Evolutionary conservation across 2,329 filamentous ascomycete species (phyloP).

Genomic region (Stemphylium vesicarium): DNA sequence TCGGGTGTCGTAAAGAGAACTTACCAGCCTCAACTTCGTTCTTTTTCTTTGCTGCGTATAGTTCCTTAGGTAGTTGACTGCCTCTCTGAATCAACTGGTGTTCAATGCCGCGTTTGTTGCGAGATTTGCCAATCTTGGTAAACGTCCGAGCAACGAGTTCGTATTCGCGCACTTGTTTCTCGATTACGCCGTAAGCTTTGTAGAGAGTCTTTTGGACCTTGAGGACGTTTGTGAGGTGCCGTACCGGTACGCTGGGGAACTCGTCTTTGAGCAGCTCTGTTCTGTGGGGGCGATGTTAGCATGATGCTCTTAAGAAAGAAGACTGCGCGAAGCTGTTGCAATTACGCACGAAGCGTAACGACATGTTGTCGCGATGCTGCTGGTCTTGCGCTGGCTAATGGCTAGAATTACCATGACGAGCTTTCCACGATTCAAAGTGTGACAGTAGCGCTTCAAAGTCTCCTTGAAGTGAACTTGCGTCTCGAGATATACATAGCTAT

Average conservation of each 20-base stretch:
- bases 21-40: slow-evolving; percentile 27
- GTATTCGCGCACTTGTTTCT: slow-evolving; percentile 36
- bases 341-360: not conserved
- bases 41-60: slow-evolving; percentile 40
- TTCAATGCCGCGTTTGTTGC: slow-evolving; percentile 27
- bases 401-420: not conserved
- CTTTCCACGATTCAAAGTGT: slow-evolving; percentile 7
- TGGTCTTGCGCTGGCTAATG: slow-evolving; percentile 1
- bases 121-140: slow-evolving; percentile 27
- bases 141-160: slow-evolving; percentile 19
- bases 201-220: slow-evolving; percentile 45
- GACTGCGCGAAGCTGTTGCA: not conserved
- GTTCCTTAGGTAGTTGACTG: slow-evolving; percentile 40
- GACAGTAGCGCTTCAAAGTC: slow-evolving; percentile 9
- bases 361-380: not conserved
- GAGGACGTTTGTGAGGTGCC: slow-evolving; percentile 44
- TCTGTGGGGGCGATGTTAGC: slow-evolving; percentile 27
- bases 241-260: slow-evolving; percentile 47
- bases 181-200: slow-evolving; percentile 47
- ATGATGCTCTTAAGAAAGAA: not conserved
- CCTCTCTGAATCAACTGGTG: slow-evolving; percentile 26
- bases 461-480: not conserved
- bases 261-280: slow-evolving; percentile 50
- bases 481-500: not conserved
- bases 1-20: not conserved